Evolutionary conservation across 352 stramenopile species (phyloP), one percentile per base, ranked within the genome.

Genomic region (Pythium myriotylum): DNA sequence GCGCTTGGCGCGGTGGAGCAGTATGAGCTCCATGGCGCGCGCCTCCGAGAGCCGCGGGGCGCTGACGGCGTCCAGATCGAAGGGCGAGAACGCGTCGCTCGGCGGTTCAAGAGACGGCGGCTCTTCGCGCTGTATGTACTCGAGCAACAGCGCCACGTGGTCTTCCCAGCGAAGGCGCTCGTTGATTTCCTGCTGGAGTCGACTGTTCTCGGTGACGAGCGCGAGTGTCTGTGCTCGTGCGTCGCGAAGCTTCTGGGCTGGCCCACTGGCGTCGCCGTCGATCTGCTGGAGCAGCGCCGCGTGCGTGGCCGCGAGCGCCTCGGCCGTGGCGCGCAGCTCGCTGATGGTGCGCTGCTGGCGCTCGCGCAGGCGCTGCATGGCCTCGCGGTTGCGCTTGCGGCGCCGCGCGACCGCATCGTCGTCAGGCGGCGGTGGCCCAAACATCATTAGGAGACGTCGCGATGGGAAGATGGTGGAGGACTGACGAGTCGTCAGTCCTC

Each of bases 361-460:
- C 66, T 79, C 70, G 4, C 77, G 74, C 26, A 77, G 54, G 24
- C 77, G 76, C 59, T 83, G 73, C 76, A 83, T 86, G 45, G 73
- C 64, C 67, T 83, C 76, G 35, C 76, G 74, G 49, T 86, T 86
- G 59, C 74, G 73, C 20, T 64, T 68, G 32, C 74, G 76, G 9
- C 74, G 74, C 29, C 29, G 29, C 29, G 29, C 29, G 29, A 35
- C 29, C 5, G 29, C 29, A 10, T 35, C n/a, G n/a, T n/a, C n/a
- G n/a, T n/a, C n/a, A n/a, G n/a, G 29, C 29, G 29, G 29, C 29
- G 29, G 29, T 35, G 29, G 10, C 5, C 5, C 29, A 35, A 35
- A 10, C 29, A 10, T 10, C 29, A 35, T 35, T 5, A 35, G 5
- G 5, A 35, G 29, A 35, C 5, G 29, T 10, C 5, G 29, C 5